A percentile compares a stretch with the other conserved stretches of the same genome.
These are phyloP conservation scores for Rhodotorula graminis DNA, from an alignment of 768 basidiomycete genomes.

Conservation along the genomic window DNA sequence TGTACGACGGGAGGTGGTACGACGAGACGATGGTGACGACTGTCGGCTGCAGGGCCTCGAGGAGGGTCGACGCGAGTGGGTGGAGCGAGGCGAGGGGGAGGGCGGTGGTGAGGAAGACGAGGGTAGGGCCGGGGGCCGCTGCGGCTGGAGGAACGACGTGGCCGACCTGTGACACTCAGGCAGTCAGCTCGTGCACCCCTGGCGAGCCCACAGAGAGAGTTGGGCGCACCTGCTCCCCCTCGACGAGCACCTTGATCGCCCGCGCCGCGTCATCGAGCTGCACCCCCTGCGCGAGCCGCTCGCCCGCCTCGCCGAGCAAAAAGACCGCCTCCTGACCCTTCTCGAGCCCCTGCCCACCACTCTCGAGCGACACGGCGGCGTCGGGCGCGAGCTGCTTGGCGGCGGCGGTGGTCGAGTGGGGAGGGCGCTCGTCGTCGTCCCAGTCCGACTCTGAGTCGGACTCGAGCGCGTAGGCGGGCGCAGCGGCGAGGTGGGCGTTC, in stretches of 20 bases:
- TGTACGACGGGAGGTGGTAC: slow-evolving; percentile 33
- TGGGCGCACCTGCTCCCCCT: slow-evolving; percentile 46
- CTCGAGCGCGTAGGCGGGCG: slow-evolving; percentile 31
- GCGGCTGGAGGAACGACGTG: neutral
- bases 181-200: neutral
- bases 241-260: slow-evolving; percentile 22
- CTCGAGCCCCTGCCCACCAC: neutral
- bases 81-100: slow-evolving; percentile 22
- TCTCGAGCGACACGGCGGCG: slow-evolving; percentile 5
- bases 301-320: slow-evolving; percentile 31
- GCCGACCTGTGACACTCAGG: neutral
- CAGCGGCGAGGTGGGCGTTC: neutral
- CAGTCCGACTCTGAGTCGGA: slow-evolving; percentile 17
- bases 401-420: neutral
- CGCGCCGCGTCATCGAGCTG: neutral
- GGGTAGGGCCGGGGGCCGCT: neutral
- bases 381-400: slow-evolving; percentile 5
- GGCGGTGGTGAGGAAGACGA: slow-evolving; percentile 32
- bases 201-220: neutral
- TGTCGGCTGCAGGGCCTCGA: slow-evolving; percentile 5
- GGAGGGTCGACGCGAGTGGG: slow-evolving; percentile 24
- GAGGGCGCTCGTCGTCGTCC: slow-evolving; percentile 8
- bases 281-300: slow-evolving; percentile 15
- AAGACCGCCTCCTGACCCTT: slow-evolving; percentile 17
- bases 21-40: slow-evolving; percentile 19